Base-by-base conservation (phyloP, 2,329 filamentous ascomycete species). In the Penicillium sumatraense region DNA sequence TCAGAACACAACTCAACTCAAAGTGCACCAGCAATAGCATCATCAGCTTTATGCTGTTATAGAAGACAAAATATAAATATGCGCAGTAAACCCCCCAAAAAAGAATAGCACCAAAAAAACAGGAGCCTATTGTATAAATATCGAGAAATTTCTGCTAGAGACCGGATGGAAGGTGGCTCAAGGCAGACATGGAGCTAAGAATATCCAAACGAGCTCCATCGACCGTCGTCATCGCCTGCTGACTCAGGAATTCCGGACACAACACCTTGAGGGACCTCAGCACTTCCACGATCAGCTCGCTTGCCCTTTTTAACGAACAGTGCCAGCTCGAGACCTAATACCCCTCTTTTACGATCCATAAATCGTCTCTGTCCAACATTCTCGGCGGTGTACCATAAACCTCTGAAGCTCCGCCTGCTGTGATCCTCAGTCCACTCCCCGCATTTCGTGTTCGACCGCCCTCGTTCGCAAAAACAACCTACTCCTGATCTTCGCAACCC, bases 191-290 rank as follows among this genome's bases (percentile, higher is more conserved):
- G 38, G 35, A 53, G 42, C 50, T 48, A 55, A 54, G 52, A 58
- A 58, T 53, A 57, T 54, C 51, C 24, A 41, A 51, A 46, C 51
- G 26, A 53, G 51, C 51, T 53, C 40, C 54, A 24, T 35, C n/a
- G n/a, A 53, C 54, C 54, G 36, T 62, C 60, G 58, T 62, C 60
- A 62, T 62, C 46, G 53, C 24, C 46, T 61, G 60, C 60, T 62
- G 60, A 62, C 56, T 61, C 60, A 61, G 57, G 36, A 41, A 45
- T 52, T 56, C 58, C 51, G 23, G 55, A 47, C 57, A 49, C 29
- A 57, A 51, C 54, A 59, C 41, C 50, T 47, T 27, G 20, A 49
- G 16, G 20, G 18, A 21, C 23, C 48, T 44, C 35, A 33, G 47
- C 42, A 41, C 36, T 50, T 47, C 40, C 46, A 42, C 44, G 26